Evolutionary conservation across 768 basidiomycete genomes (phyloP).

Genomic region (Kondoa malvinella): DNA sequence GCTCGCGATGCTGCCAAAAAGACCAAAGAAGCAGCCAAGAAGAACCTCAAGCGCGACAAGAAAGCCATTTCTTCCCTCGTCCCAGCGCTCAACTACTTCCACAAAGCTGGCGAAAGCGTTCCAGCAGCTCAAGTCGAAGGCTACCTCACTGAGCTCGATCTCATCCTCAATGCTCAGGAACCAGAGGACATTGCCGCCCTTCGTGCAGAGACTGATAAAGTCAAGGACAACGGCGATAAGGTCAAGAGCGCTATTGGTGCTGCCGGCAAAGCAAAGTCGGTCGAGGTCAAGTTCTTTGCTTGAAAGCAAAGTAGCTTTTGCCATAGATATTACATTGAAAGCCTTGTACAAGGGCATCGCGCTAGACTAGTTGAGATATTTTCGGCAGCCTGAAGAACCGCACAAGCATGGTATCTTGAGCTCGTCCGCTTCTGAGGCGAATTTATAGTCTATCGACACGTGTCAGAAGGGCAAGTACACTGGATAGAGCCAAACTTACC

Average conservation of each 20-base stretch:
- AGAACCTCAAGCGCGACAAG: conserved; percentile 21
- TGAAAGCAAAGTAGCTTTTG: not conserved
- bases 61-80: conserved; percentile 33
- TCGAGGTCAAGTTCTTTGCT: conserved; percentile 31
- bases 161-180: conserved; percentile 32
- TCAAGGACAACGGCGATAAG: conserved; percentile 29
- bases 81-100: conserved; percentile 36
- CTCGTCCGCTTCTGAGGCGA: conserved; percentile 96
- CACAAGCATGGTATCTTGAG: conserved; percentile 66
- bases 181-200: conserved; percentile 34
- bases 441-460: conserved; percentile 78
- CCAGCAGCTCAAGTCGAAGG: conserved; percentile 33
- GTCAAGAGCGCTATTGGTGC: conserved; percentile 29
- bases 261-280: conserved; percentile 27
- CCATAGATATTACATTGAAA: not conserved
- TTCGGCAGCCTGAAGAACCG: conserved; percentile 76
- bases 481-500: conserved; percentile 41
- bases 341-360: not conserved
- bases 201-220: conserved; percentile 33
- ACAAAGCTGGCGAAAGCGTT: conserved; percentile 30
- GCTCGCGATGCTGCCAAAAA: conserved; percentile 85
- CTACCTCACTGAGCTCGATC: conserved; percentile 35
- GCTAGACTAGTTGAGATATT: conserved; percentile 67
- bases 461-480: conserved; percentile 3
- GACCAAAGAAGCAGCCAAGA: conserved; percentile 45